Evolutionary conservation across 2,329 filamentous ascomycete genomes (phyloP).

Genomic region (Cryphonectria japonica): DNA sequence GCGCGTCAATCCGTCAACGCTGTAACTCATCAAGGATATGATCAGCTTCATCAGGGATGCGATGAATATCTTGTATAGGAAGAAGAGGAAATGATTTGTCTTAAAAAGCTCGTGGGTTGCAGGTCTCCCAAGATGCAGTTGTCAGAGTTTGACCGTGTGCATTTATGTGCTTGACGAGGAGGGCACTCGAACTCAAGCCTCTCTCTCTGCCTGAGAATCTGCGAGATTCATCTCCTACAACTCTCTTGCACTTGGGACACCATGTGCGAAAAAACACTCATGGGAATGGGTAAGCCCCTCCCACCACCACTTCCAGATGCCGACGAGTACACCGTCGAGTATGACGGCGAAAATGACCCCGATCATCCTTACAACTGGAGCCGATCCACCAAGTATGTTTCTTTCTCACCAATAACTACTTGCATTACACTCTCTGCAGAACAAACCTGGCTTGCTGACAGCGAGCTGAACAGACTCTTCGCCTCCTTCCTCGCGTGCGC

Average conservation of each 20-base stretch:
- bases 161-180: background rate
- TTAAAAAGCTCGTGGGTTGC: background rate
- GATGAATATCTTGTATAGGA: background rate
- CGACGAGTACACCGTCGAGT: constrained; percentile 64
- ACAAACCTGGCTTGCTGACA: background rate
- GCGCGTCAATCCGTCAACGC: background rate
- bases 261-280: constrained; percentile 15
- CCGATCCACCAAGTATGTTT: constrained; percentile 45
- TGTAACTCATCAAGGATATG: background rate
- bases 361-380: constrained; percentile 57
- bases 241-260: background rate
- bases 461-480: constrained; percentile 17
- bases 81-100: background rate
- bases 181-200: background rate
- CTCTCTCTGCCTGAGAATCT: background rate
- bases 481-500: constrained; percentile 27
- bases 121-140: background rate
- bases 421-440: too few relatives aligned
- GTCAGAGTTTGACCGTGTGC: background rate
- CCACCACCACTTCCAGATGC: constrained; percentile 58
- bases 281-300: constrained; percentile 59
- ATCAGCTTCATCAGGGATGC: background rate
- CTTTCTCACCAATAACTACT: background rate
- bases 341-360: constrained; percentile 54
- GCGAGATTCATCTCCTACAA: too few relatives aligned